Evolutionary conservation across 2,329 filamentous ascomycete species (phyloP).

Genomic region (Ophiostoma triangulosporum): DNA sequence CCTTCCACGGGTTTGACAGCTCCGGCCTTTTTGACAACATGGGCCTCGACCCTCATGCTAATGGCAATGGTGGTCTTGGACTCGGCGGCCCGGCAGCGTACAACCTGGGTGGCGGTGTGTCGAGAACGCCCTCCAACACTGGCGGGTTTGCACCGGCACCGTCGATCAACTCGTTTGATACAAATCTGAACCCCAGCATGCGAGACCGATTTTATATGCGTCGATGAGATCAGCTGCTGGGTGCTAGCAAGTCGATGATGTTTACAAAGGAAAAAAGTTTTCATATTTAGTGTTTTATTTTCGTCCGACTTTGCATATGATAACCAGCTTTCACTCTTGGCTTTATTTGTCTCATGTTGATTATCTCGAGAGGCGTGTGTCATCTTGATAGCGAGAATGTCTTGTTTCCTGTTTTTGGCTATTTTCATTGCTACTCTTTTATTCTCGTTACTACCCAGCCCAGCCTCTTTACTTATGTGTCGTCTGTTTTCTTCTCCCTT

Average conservation of each 20-base stretch:
- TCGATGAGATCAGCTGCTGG: conserved; percentile 1
- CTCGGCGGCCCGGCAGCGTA: conserved; percentile 16
- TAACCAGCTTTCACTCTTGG: not conserved
- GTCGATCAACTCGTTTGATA: conserved; percentile 18
- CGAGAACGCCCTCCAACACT: conserved; percentile 16
- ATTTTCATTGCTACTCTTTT: not conserved
- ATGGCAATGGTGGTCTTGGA: conserved; percentile 14
- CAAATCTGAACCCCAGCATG: conserved; percentile 10
- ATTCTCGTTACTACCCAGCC: not conserved
- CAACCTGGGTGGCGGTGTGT: conserved; percentile 16
- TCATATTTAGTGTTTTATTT: not conserved
- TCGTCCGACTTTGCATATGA: not conserved
- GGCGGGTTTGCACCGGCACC: conserved; percentile 9
- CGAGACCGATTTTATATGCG: conserved; percentile 14
- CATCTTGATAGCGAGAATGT: not conserved
- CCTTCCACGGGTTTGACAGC: conserved; percentile 16
- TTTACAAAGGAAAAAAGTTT: not conserved
- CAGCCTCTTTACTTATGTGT: not conserved
- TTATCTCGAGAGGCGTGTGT: not conserved
- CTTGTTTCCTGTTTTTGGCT: not conserved
- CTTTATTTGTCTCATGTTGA: not conserved
- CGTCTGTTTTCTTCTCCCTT: not conserved
- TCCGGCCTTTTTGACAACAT: conserved; percentile 18
- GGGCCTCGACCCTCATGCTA: conserved; percentile 17
- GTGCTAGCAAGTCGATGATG: not conserved